Evolutionary conservation across 495 filamentous ascomycete species (phyloP).

Genomic region (Pyronema domesticum): DNA sequence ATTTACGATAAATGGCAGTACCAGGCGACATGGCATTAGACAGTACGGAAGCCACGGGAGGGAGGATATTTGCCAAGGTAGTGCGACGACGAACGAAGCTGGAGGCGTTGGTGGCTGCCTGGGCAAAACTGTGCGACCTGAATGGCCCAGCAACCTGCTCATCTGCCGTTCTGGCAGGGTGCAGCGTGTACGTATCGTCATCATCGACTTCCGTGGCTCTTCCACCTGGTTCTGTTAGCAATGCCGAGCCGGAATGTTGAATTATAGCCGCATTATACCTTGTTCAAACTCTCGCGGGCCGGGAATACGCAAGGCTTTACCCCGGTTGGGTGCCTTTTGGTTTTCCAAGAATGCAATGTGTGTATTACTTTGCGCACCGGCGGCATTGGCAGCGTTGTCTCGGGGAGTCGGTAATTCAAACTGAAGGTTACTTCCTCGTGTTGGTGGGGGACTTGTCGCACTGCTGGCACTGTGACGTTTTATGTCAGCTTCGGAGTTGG

Average conservation of each 20-base stretch:
- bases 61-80: slow-evolving; percentile 15
- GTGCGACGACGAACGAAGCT: slow-evolving; percentile 16
- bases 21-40: slow-evolving; percentile 18
- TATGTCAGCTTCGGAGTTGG: too few species aligned
- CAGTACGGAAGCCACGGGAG: slow-evolving; percentile 14
- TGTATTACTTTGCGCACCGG: background rate
- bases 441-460: background rate
- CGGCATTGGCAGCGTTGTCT: background rate
- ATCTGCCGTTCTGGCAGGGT: slow-evolving; percentile 12
- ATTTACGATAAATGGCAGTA: slow-evolving; percentile 7
- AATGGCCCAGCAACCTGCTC: slow-evolving; percentile 10
- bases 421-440: slow-evolving; percentile 8
- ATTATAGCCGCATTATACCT: background rate
- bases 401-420: slow-evolving; percentile 12
- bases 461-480: too few species aligned
- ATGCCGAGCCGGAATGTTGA: background rate
- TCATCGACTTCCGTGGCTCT: slow-evolving; percentile 21
- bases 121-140: slow-evolving; percentile 13
- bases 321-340: slow-evolving; percentile 4
- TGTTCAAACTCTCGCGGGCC: slow-evolving; percentile 23
- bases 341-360: slow-evolving; percentile 19
- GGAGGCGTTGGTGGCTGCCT: slow-evolving; percentile 14
- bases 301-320: slow-evolving; percentile 20
- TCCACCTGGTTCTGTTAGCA: slow-evolving; percentile 8
- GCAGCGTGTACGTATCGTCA: slow-evolving; percentile 16